Evolutionary conservation across 495 filamentous ascomycete species (phyloP).

Genomic region (Penicillium canariense): DNA sequence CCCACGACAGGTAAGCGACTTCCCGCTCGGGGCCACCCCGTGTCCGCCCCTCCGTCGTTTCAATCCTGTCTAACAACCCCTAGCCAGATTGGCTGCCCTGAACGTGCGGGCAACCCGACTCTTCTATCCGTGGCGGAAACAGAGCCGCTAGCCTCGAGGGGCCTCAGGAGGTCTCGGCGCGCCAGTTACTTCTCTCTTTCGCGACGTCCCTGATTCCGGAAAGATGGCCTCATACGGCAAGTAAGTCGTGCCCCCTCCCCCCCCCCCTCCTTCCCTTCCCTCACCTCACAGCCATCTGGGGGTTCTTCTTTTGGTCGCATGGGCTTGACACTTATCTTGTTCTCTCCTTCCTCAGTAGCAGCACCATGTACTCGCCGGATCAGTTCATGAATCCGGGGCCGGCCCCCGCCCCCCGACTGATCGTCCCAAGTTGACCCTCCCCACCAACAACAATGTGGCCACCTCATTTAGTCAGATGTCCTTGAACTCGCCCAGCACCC

Average conservation of each 20-base stretch:
- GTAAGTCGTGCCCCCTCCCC: conserved; percentile 24
- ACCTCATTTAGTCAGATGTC: conserved; percentile 76
- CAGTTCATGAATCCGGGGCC: conserved; percentile 97
- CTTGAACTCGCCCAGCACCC: conserved; percentile 65
- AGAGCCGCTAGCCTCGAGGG: conserved; percentile 14
- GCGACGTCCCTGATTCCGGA: conserved; percentile 9
- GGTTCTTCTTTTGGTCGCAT: not conserved
- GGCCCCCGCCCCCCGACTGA: conserved; percentile 83
- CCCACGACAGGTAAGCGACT: conserved; percentile 5
- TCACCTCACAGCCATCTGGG: not conserved
- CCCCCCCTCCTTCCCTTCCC: not conserved
- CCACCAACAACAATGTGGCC: conserved; percentile 63
- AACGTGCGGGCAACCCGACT: conserved; percentile 5
- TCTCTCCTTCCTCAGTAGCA: not conserved
- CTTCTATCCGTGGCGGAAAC: not conserved
- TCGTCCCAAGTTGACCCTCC: conserved; percentile 71
- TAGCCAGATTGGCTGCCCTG: no score
- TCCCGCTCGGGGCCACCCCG: not conserved
- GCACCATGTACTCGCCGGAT: conserved; percentile 61
- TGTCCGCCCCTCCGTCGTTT: conserved; percentile 1
- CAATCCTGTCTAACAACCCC: no score
- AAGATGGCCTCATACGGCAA: conserved; percentile 41
- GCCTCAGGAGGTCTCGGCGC: conserved; percentile 32
- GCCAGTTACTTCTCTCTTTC: conserved; percentile 16
- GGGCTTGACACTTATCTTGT: not conserved